phyloP scores from a whole-genome alignment of 1,284 basidiomycete genomes.

The Xanthoconium separans region DNA sequence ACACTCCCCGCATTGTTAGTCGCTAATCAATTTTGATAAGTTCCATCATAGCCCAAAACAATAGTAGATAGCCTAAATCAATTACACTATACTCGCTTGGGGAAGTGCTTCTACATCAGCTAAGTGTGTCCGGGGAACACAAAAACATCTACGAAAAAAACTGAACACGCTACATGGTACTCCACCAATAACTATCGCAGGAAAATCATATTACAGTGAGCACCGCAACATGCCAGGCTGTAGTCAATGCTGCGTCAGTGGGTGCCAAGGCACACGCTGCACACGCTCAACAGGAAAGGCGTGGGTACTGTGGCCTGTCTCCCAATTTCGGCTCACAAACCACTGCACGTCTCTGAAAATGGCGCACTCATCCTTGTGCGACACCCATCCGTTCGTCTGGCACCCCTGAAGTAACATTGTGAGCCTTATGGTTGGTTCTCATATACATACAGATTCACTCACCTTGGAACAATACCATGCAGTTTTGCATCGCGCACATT shows the following conservation, averaged over 20 bases:
- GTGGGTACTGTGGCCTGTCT: conserved; percentile 14
- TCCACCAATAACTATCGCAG: neutral
- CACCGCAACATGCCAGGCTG: neutral
- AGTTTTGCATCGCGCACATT: conserved; percentile 28
- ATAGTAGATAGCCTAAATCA: conserved; percentile 28
- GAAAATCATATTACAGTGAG: neutral
- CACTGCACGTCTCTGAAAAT: conserved; percentile 30
- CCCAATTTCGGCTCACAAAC: conserved; percentile 32
- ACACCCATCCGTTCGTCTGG: conserved; percentile 23
- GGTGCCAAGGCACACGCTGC: conserved; percentile 14
- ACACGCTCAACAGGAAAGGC: conserved; percentile 21
- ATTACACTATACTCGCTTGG: conserved; percentile 7
- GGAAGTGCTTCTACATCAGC: neutral
- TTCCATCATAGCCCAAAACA: conserved; percentile 63
- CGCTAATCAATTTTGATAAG: conserved; percentile 32
- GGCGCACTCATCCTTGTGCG: conserved; percentile 24
- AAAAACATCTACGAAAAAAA: neutral
- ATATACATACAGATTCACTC: conserved; percentile 10
- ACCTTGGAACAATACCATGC: conserved; percentile 33
- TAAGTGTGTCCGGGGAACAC: neutral
- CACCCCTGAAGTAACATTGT: conserved; percentile 20
- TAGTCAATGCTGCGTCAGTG: conserved; percentile 8
- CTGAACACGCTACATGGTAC: conserved; percentile 3
- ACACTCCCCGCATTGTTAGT: neutral
- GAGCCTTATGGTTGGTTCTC: conserved; percentile 1